Evolutionary conservation across 176 grass and related monocot genomes (phyloP), one percentile per base, ranked within the genome.

Genomic region (Stipa capillata): DNA sequence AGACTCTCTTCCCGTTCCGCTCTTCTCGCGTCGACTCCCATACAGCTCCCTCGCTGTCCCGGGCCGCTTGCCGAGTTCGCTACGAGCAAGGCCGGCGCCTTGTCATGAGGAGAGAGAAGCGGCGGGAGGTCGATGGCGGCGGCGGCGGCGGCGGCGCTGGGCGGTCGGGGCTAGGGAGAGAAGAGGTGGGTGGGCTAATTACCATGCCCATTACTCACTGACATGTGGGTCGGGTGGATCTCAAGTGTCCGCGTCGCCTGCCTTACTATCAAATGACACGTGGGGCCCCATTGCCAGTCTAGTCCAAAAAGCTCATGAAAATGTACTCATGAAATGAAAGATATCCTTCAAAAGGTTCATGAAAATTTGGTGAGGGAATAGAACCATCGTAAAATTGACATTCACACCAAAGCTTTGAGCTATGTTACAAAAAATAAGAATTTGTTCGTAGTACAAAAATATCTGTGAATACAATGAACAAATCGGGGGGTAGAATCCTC

Each of bases 391-490:
- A 20, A n/a, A 14, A 62, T 62, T 28, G 21, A 31, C 53, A 72
- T 73, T 31, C 50, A 81, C 69, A 67, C 69, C 31, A 57, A 29
- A 67, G 16, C 84, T 67, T 24, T 57, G 34, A 28, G 57, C 50
- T 81, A 86, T 50, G 51, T 75, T 81, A 86, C 84, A 81, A 74
- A n/a, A n/a, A 74, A 74, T 13, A 8, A 54, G n/a, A 20, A 20
- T 6, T 21, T 2, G 12, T 21, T 57, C 17, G 60, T 75, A 50
- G 28, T n/a, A 78, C 66, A 48, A 51, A 48, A 49, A 48, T 31
- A 39, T 47, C 16, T 79, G 32, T 7, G 24, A 79, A 88, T 74
- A 74, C 81, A 88, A 88, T 76, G 41, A 80, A 87, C 55, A 83
- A 78, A 83, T 87, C n/a, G 1, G 43, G 21, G n/a, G n/a, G n/a